A percentile compares a stretch with the other conserved stretches of the same genome.
Conservation (phyloP, 352 stramenopile genomes). For the Phytophthora quininea region DNA sequence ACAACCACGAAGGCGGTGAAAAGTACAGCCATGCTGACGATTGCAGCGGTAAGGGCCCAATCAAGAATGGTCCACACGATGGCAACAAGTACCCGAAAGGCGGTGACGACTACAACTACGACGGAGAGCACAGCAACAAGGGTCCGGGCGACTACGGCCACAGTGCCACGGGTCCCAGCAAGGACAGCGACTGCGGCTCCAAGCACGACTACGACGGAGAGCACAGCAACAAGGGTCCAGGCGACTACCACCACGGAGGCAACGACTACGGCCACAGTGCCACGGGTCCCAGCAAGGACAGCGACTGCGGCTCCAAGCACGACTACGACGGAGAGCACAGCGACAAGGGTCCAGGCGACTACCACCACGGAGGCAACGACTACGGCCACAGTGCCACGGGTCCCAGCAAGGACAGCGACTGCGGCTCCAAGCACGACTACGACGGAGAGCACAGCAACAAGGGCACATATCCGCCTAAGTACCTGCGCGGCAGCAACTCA, state of each 20-base stretch:
- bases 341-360: neutral
- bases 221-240: neutral
- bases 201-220: neutral
- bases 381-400: neutral
- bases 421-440: neutral
- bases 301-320: neutral
- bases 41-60: neutral
- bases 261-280: neutral
- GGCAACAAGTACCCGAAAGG: neutral
- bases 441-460: neutral
- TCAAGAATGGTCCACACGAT: neutral
- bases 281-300: neutral
- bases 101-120: constrained; percentile 1
- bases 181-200: neutral
- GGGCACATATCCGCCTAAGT: constrained; percentile 21
- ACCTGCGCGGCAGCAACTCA: constrained; percentile 23
- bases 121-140: neutral
- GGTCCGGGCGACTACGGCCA: neutral
- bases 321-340: neutral
- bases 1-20: constrained; percentile 2
- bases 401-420: neutral
- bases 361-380: constrained; percentile 1
- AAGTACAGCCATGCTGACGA: neutral
- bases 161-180: neutral
- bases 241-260: neutral